phyloP scores from a whole-genome alignment of 2,329 filamentous ascomycete genomes.

The Didymella sp. region DNA sequence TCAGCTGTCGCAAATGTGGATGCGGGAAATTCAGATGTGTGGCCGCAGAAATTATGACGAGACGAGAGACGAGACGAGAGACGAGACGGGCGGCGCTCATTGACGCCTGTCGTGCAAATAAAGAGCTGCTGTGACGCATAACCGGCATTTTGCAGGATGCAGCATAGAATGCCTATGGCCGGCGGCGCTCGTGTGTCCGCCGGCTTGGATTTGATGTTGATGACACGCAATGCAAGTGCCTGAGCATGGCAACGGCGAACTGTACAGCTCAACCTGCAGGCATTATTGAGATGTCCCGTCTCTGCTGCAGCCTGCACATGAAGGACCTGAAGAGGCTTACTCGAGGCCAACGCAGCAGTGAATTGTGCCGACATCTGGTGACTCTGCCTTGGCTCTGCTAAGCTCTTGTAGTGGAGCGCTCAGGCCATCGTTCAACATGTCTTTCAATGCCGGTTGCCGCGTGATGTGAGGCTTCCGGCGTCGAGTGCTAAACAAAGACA shows the following conservation, averaged over 20 bases:
- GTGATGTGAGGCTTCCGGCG: conserved; percentile 12
- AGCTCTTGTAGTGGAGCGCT: conserved; percentile 16
- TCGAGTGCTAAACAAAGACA: conserved; percentile 17
- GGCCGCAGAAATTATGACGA: conserved; percentile 30
- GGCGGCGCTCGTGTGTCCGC: conserved; percentile 22
- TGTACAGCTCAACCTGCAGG: conserved; percentile 15
- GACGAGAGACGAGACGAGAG: conserved; percentile 28
- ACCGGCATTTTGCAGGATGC: conserved; percentile 24
- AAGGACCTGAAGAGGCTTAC: conserved; percentile 15
- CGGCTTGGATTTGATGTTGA: conserved; percentile 26
- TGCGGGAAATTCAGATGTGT: conserved; percentile 27
- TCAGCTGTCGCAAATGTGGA: conserved; percentile 33
- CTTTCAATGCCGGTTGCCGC: conserved; percentile 9
- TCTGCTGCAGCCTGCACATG: conserved; percentile 11
- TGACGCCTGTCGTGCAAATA: conserved; percentile 42
- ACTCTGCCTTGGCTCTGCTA: conserved; percentile 13
- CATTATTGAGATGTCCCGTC: conserved; percentile 12
- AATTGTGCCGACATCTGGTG: conserved; percentile 18
- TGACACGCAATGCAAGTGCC: conserved; percentile 17
- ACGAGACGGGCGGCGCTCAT: conserved; percentile 29
- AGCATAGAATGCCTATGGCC: conserved; percentile 28
- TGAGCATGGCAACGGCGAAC: conserved; percentile 6
- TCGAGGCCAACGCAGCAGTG: conserved; percentile 14
- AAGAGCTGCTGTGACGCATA: conserved; percentile 32
- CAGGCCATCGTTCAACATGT: conserved; percentile 15